These are phyloP conservation scores for Oenanthe javanica DNA, from an alignment of 140 eudicot genomes.

Conservation along the genomic window DNA sequence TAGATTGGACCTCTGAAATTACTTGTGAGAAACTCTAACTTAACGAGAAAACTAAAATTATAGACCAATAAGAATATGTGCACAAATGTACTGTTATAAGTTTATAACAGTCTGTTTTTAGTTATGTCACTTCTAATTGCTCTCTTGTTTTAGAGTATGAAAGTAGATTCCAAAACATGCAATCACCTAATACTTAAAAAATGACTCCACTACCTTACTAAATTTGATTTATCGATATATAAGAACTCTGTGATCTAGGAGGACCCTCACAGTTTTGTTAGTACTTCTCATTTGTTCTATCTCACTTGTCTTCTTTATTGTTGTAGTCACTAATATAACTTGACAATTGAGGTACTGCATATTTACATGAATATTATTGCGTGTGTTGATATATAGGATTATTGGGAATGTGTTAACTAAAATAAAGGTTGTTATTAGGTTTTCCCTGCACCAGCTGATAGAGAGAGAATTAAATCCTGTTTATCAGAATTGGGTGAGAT, in stretches of 20 bases:
- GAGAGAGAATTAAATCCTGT: slow-evolving; percentile 81
- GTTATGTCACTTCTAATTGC: background rate
- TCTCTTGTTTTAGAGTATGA: background rate
- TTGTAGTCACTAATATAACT: background rate
- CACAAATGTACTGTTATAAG: background rate
- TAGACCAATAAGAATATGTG: background rate
- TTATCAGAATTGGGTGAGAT: slow-evolving; percentile 69
- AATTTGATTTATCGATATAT: background rate
- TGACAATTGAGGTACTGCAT: background rate
- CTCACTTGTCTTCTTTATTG: background rate
- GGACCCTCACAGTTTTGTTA: background rate
- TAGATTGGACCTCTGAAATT: background rate
- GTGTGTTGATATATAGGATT: background rate
- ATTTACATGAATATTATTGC: background rate
- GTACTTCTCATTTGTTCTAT: background rate
- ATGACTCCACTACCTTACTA: background rate
- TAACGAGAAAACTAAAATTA: background rate
- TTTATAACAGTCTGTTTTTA: background rate
- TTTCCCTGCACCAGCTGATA: slow-evolving; percentile 69
- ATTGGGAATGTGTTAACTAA: background rate
- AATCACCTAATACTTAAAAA: background rate
- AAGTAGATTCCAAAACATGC: background rate
- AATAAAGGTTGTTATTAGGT: slow-evolving; percentile 32
- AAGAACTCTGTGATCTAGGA: background rate
- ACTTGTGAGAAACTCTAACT: background rate